phyloP scores from a whole-genome alignment of 2,329 filamentous ascomycete species.

The Sclerotinia subarctica region DNA sequence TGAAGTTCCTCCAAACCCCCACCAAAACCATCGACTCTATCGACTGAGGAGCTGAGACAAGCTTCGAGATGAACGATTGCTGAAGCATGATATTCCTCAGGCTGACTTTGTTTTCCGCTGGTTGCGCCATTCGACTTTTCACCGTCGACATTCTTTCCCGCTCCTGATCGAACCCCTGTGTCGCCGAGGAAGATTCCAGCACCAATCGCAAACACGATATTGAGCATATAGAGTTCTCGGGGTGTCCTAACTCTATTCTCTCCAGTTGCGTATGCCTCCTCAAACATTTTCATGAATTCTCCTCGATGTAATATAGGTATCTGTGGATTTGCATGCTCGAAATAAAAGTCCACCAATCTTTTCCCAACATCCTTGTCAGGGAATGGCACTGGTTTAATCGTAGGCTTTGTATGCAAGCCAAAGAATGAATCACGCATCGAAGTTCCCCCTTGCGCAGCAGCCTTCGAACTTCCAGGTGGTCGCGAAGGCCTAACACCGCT shows the following conservation, averaged over 20 bases:
- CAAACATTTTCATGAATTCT: conserved; percentile 87
- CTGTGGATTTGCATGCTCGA: conserved; percentile 94
- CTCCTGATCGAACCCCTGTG: conserved; percentile 43
- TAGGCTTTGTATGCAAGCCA: conserved; percentile 87
- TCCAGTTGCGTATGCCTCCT: conserved; percentile 69
- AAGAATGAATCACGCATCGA: conserved; percentile 97
- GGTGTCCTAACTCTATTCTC: conserved; percentile 64
- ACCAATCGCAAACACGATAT: conserved; percentile 96
- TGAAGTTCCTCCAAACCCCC: conserved; percentile 90
- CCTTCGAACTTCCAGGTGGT: conserved; percentile 44
- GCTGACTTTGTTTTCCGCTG: conserved; percentile 59
- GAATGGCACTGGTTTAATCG: conserved; percentile 80
- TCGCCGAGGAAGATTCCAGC: conserved; percentile 84
- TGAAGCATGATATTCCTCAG: conserved; percentile 94
- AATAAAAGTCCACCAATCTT: conserved; percentile 78
- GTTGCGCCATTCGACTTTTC: conserved; percentile 34
- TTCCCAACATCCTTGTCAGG: conserved; percentile 72
- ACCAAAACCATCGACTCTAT: conserved; percentile 63
- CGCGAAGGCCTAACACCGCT: conserved; percentile 59
- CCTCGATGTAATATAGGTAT: conserved; percentile 87
- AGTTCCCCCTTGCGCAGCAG: conserved; percentile 53
- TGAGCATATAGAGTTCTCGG: conserved; percentile 86
- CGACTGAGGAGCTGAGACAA: conserved; percentile 62
- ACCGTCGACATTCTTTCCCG: conserved; percentile 27
- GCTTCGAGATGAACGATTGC: conserved; percentile 89